Base-by-base conservation (phyloP, 495 filamentous ascomycete genomes). In the Annulohypoxylon bovei region DNA sequence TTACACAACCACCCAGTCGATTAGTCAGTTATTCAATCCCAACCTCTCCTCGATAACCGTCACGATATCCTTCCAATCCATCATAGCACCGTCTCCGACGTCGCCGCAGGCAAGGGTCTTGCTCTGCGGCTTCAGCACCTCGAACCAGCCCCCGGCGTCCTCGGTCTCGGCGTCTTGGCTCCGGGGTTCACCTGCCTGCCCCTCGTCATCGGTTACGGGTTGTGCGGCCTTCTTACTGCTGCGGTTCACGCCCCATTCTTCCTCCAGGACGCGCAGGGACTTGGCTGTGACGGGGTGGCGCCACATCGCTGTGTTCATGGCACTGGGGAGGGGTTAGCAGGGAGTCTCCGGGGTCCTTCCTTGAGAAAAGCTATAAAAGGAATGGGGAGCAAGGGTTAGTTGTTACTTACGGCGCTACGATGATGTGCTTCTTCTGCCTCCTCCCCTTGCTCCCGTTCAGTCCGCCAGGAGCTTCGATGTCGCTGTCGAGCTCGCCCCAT, bases 241-340 rank as follows among this genome's bases (percentile, higher is more conserved):
- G 53, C 47, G 37, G 59, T 67, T 72, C 60, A 88, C 79, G 32
- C 85, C 88, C 92, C 92, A 94, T 56, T 93, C 90, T n/a, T 90
- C 87, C 61, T 87, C 81, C 35, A 97, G 79, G 0, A 91, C 78
- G n/a, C 75, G 71, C 8, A 97, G 76, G 57, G 96, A 91, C 67
- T 88, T 86, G 49, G 75, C 81, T 0, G 93, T 97, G 39, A 97
- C 79, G 16, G 94, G 94, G 79, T 97, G 92, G 55, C 82, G 81
- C 90, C 90, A 97, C 95, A 97, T 97, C 2, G 88, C 89, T n/a
- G 89, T 92, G 80, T 96, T 95, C 92, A 96, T 94, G 12, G 89
- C 87, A 88, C 91, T 74, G 25, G 22, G 44, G 1, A 0, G 11
- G 22, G 4, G 67, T 65, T 27, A 64, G 54, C 5, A 7, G 11